Conservation (phyloP, 2,329 filamentous ascomycete genomes). For the Trichoderma semiorbis region DNA sequence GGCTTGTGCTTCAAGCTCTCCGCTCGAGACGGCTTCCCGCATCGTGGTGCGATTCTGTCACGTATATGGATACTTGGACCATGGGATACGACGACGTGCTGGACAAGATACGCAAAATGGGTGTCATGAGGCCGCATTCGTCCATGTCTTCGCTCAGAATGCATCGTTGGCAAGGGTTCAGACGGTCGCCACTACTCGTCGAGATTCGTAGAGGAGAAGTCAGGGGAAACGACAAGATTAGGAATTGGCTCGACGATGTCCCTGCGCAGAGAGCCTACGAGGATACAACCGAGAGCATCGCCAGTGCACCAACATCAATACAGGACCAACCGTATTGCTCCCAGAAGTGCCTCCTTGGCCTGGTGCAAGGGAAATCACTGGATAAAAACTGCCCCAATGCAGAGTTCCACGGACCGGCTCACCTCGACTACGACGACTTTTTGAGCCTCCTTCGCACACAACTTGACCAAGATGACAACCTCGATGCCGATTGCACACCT, state of each 20-base stretch:
- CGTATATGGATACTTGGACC: constrained; percentile 31
- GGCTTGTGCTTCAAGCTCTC: constrained; percentile 36
- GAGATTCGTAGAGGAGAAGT: neutral
- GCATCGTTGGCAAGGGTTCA: constrained; percentile 30
- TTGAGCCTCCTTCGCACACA: neutral
- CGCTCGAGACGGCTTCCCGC: constrained; percentile 25
- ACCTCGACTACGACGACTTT: neutral
- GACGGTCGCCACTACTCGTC: neutral
- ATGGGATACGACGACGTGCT: constrained; percentile 34
- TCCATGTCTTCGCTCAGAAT: constrained; percentile 26
- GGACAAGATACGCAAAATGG: constrained; percentile 25
- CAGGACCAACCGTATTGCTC: constrained; percentile 29
- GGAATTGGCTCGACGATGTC: neutral
- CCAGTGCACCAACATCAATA: neutral
- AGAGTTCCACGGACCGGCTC: neutral
- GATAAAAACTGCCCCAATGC: constrained; percentile 22
- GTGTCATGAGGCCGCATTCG: constrained; percentile 21
- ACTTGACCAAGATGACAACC: neutral
- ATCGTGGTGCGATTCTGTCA: constrained; percentile 32
- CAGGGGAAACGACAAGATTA: neutral
- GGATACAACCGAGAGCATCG: neutral
- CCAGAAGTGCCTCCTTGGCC: constrained; percentile 27
- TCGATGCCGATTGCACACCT: neutral
- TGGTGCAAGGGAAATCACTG: constrained; percentile 24
- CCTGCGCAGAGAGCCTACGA: neutral